These are phyloP conservation scores for Talaromyces sp. DNA, from an alignment of 2,329 filamentous ascomycete species.

Conservation along the genomic window DNA sequence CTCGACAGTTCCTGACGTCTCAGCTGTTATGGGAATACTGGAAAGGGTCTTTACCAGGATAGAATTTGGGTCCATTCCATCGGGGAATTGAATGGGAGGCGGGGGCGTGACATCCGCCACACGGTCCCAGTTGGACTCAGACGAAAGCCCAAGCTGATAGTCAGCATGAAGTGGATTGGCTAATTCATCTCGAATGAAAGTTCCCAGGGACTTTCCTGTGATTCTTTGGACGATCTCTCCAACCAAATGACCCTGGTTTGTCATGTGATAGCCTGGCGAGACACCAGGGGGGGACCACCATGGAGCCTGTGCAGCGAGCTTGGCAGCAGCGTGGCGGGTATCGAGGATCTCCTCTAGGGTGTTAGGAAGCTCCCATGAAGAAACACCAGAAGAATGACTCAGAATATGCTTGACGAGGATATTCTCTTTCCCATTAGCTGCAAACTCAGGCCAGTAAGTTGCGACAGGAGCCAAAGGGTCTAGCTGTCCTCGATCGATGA, in stretches of 20 bases:
- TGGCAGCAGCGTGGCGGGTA: conserved; percentile 24
- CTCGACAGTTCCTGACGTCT: not conserved
- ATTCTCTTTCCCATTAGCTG: conserved; percentile 32
- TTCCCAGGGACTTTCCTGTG: conserved; percentile 44
- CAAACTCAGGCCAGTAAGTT: conserved; percentile 52
- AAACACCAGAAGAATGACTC: conserved; percentile 23
- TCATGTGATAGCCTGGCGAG: conserved; percentile 41
- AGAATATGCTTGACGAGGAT: conserved; percentile 28
- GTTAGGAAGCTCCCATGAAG: not conserved
- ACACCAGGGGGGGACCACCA: conserved; percentile 47
- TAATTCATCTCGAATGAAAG: conserved; percentile 46
- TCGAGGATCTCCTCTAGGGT: conserved; percentile 37
- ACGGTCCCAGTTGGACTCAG: conserved; percentile 14
- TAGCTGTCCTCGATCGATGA: conserved; percentile 45
- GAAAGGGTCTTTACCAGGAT: not conserved
- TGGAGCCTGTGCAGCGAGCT: conserved; percentile 42
- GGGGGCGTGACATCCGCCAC: not conserved
- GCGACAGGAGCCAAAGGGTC: conserved; percentile 42
- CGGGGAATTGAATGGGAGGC: not conserved
- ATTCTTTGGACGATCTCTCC: conserved; percentile 48
- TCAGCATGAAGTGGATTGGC: conserved; percentile 19
- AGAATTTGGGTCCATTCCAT: not conserved
- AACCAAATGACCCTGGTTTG: conserved; percentile 44
- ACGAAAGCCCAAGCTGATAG: conserved; percentile 16
- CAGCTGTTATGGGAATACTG: not conserved